These are phyloP conservation scores for Neopestalotiopsis clavispora DNA, from an alignment of 2,329 filamentous ascomycete species.

Conservation along the genomic window DNA sequence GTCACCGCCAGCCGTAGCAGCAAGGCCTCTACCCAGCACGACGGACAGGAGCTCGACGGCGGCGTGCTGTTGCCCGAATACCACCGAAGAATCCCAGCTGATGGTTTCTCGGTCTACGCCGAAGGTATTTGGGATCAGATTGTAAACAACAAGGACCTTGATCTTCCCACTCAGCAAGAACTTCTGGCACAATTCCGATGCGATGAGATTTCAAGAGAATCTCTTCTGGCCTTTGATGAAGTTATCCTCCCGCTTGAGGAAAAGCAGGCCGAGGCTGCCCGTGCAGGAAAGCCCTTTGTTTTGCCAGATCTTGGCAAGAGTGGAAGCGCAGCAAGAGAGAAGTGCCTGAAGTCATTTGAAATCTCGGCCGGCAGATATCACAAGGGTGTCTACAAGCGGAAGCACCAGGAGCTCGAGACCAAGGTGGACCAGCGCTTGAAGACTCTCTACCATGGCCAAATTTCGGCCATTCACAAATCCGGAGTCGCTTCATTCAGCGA, in stretches of 20 bases:
- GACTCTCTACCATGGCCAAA: conserved; percentile 84
- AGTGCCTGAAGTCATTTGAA: conserved; percentile 84
- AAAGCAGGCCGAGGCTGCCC: conserved; percentile 75
- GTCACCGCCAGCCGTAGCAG: conserved; percentile 77
- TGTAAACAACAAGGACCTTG: conserved; percentile 97
- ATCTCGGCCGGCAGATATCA: conserved; percentile 92
- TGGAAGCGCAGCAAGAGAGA: conserved; percentile 74
- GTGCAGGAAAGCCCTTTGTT: conserved; percentile 74
- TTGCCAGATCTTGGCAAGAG: conserved; percentile 75
- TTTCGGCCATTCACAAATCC: conserved; percentile 86
- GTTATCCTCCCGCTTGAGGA: conserved; percentile 85
- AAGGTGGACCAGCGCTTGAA: conserved; percentile 92
- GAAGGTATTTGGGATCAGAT: conserved; percentile 98
- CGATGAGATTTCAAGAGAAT: conserved; percentile 93
- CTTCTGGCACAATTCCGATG: conserved; percentile 95
- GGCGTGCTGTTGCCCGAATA: conserved; percentile 93
- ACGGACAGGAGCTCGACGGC: conserved; percentile 76
- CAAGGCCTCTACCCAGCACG: conserved; percentile 61
- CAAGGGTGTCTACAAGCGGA: conserved; percentile 90
- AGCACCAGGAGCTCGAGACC: conserved; percentile 80
- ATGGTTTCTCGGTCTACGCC: conserved; percentile 94
- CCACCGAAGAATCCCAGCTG: conserved; percentile 92
- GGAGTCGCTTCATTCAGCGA: conserved; percentile 86
- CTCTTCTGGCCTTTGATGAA: conserved; percentile 81
- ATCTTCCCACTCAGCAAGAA: conserved; percentile 96